Base-by-base conservation (phyloP, 768 basidiomycete species). In the Kondoa malvinella region DNA sequence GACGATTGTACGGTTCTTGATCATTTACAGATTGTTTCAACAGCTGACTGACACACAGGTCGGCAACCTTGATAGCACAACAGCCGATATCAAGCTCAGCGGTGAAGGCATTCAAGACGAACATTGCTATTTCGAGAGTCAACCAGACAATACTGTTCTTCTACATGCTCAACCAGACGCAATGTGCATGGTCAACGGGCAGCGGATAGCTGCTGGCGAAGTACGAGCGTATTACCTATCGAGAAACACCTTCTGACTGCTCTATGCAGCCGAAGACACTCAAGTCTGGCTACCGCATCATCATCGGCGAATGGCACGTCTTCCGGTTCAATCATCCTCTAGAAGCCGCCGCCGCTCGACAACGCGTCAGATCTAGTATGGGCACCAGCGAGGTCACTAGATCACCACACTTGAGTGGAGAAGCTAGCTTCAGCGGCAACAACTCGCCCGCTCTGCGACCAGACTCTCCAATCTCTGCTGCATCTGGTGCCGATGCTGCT, bases 281-380 rank as follows among this genome's bases (percentile, higher is more conserved):
- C 59, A 85, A 87, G 40, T 92, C 92, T 66, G 95, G 95, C 34
- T 97, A 87, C 77, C 88, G 95, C 32, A 89, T 99, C 74, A 99
- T 99, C 76, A 83, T 99, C 64, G 94, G 94, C 66, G 92, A 96
- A 72, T 86, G 91, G 71, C 95, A 99, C 79, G 92, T 97, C 67
- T 99, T 99, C 78, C 84, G 95, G 21, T 97, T 95, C 78, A 97
- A 79, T 75, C 88, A 94, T 74, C 91, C 91, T 0, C 89, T 92
- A 77, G 89, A 91, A 77, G 91, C 92, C 70, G 88, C 91, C 71
- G 91, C 89, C 75, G 87, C 85, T 74, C 85, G 91, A 57, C 87
- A 92, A 84, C 12, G 81, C 83, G 64, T 70, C 68, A 70, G 34
- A 57, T 31, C 31, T 31, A 60, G 25, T 15, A 16, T 27, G n/a